phyloP scores from a whole-genome alignment of 495 filamentous ascomycete species.

The Filosporella fistucella region DNA sequence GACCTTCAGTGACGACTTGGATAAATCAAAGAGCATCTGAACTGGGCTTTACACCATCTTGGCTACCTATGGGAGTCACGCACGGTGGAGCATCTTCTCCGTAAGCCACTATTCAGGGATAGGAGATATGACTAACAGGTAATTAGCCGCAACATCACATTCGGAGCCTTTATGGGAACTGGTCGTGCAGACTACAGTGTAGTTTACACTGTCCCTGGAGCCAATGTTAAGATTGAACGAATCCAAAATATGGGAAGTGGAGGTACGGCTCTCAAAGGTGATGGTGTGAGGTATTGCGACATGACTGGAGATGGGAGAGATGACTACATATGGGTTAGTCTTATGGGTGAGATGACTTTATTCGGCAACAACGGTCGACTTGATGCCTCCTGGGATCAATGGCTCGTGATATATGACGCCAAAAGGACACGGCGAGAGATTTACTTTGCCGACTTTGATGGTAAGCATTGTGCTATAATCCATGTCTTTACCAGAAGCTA shows the following conservation, averaged over 20 bases:
- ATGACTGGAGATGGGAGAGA: constrained; percentile 9
- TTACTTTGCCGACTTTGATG: neutral
- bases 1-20: constrained; percentile 5
- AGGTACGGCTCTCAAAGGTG: neutral
- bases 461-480: no score
- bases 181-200: neutral
- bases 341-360: neutral
- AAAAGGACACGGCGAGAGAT: neutral
- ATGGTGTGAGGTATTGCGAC: constrained; percentile 1
- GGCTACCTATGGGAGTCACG: no score
- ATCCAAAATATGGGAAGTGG: neutral
- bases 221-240: neutral
- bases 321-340: neutral
- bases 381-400: neutral
- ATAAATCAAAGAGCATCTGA: neutral
- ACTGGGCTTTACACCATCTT: no score
- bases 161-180: neutral
- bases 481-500: no score
- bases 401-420: neutral
- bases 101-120: no score
- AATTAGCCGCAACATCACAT: no score
- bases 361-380: neutral
- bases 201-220: no score
- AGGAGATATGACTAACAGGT: no score
- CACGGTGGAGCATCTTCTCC: no score